Conservation (phyloP, 2,329 filamentous ascomycete species). For the Cercospora berteroae region DNA sequence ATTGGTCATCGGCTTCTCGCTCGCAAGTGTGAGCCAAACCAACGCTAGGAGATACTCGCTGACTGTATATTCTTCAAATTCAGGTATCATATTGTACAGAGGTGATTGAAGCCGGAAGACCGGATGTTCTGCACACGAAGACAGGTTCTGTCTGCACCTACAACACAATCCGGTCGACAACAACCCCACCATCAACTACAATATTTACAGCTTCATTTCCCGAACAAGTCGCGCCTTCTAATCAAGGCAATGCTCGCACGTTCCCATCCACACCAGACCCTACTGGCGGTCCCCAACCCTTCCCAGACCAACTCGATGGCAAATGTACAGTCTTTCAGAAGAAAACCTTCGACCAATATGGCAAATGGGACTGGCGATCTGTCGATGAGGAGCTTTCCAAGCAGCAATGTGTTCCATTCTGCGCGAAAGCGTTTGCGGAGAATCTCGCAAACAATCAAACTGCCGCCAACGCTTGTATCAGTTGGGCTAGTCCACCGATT, state of each 20-base stretch:
- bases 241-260: background rate
- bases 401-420: background rate
- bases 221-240: background rate
- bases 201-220: background rate
- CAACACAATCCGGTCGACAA: background rate
- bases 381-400: background rate
- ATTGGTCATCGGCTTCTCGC: too few relatives aligned
- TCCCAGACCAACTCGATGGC: background rate
- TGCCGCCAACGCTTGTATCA: background rate
- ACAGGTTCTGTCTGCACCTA: background rate
- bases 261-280: background rate
- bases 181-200: background rate
- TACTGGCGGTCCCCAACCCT: background rate
- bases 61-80: too few relatives aligned
- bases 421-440: background rate
- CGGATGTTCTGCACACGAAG: background rate
- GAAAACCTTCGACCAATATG: background rate
- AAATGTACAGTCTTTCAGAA: background rate
- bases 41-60: too few relatives aligned
- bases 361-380: background rate
- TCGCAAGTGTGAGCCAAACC: too few relatives aligned
- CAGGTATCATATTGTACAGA: background rate
- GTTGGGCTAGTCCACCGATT: background rate
- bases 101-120: background rate
- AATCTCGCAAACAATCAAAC: background rate